phyloP scores from a whole-genome alignment of 257 asterid species.

The Phtheirospermum japonicum region DNA sequence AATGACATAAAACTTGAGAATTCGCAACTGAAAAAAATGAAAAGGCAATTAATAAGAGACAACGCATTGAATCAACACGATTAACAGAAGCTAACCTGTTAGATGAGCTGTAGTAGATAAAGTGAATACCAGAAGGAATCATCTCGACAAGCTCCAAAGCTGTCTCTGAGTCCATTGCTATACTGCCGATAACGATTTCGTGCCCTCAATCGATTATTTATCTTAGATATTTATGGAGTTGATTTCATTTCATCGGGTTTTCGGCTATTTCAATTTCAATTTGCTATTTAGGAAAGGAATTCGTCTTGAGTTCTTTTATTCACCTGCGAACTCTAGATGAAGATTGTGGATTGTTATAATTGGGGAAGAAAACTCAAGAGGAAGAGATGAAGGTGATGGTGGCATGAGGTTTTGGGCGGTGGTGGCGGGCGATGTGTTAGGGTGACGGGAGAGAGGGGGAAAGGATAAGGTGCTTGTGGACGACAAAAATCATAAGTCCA shows the following conservation, averaged over 20 bases:
- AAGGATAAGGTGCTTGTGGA: no score
- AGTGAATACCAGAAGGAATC: conserved; percentile 94
- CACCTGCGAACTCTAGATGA: conserved; percentile 23
- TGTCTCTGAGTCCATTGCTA: conserved; percentile 62
- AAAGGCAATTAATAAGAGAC: no score
- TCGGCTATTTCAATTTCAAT: not conserved
- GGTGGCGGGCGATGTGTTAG: no score
- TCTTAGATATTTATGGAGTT: not conserved
- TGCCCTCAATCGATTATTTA: not conserved
- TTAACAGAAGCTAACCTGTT: conserved; percentile 42
- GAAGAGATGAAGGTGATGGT: no score
- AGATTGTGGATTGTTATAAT: no score
- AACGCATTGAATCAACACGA: no score
- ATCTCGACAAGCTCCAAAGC: conserved; percentile 75
- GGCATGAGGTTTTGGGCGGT: no score
- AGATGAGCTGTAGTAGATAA: conserved; percentile 66
- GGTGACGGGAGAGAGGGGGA: no score
- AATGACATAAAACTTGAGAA: not conserved
- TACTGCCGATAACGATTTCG: not conserved
- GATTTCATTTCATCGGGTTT: not conserved
- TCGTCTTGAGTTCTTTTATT: not conserved
- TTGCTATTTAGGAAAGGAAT: not conserved
- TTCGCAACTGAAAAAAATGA: no score
- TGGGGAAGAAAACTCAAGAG: no score
- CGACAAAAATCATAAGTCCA: no score